Evolutionary conservation across 2,329 filamentous ascomycete genomes (phyloP), one percentile per base, ranked within the genome.

Genomic region (Tetracladium maxilliforme): DNA sequence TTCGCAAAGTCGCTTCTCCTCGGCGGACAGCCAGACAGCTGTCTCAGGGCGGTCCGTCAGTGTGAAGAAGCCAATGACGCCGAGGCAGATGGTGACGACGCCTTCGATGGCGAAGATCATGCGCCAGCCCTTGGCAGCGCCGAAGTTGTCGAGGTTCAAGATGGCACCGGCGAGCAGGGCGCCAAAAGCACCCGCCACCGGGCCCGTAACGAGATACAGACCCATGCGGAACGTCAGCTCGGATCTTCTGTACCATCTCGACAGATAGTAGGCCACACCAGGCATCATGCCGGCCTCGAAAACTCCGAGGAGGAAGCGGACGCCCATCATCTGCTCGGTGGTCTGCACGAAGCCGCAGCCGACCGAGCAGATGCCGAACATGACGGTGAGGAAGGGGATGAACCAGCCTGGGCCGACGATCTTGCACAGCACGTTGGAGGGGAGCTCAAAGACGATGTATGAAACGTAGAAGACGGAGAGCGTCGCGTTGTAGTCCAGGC

Each of bases 91-190:
- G 2, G 67, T 71, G 34, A 77, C 64, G 36, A 78, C 67, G 12
- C 75, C 75, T 42, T 80, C 75, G n/a, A 80, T 68, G 4, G 60
- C 63, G 27, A 80, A 80, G 25, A 80, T 76, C 71, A 78, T 77
- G 6, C 72, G 54, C 75, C 75, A 81, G 5, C 46, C 49, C 14
- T 49, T 51, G 1, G 78, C 45, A 4, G 52, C 43, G 6, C 69
- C 72, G 32, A 79, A 68, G 30, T 54, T 45, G 26, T 64, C 49
- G 3, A 82, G 55, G 3, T 51, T 69, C 12, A 80, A 54, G 33
- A 82, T 81, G 2, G 52, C 74, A 2, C 58, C 68, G 0, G 68
- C 67, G 0, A 82, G 52, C 0, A 82, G 54, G 0, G 76, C 76
- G 12, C 77, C 75, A 34, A 81, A 81, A 0, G 74, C 74, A 4